These are phyloP conservation scores for Ulota crispa DNA, from an alignment of 225 moss, liverwort and hornwort species.

Conservation along the genomic window DNA sequence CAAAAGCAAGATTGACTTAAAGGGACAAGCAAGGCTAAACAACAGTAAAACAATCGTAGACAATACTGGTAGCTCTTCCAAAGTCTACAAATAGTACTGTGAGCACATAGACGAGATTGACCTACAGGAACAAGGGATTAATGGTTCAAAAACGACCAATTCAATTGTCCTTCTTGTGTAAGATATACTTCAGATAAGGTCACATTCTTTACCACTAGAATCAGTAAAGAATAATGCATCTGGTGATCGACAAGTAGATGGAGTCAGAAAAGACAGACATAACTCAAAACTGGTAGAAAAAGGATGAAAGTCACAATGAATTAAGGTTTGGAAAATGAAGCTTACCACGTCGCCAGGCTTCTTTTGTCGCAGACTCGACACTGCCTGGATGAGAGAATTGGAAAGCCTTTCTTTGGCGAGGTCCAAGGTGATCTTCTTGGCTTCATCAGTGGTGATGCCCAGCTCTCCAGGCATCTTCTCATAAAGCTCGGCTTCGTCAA, in stretches of 20 bases:
- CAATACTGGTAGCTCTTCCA: too few species aligned
- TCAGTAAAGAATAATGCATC: neutral
- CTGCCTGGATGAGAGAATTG: slow-evolving; percentile 86
- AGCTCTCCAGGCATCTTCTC: slow-evolving; percentile 87
- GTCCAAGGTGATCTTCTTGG: slow-evolving; percentile 71
- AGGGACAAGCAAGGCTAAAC: too few species aligned
- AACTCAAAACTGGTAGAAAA: neutral
- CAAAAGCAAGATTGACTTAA: too few species aligned
- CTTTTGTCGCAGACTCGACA: slow-evolving; percentile 87
- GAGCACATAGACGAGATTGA: neutral
- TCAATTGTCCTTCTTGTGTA: neutral
- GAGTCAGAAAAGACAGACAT: neutral
- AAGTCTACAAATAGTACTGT: neutral
- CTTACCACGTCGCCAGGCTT: slow-evolving; percentile 86
- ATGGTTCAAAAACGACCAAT: neutral
- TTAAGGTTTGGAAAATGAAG: neutral
- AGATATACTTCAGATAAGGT: neutral
- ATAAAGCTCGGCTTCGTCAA: slow-evolving; percentile 75
- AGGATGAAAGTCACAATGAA: neutral
- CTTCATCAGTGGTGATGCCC: slow-evolving; percentile 59
- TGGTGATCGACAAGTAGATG: neutral
- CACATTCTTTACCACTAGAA: neutral
- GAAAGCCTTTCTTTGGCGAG: slow-evolving; percentile 80
- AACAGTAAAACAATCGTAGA: too few species aligned
- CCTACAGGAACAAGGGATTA: neutral